A percentile compares a stretch with the other conserved stretches of the same genome.
phyloP scores from a whole-genome alignment of 306 rosid genomes.

The Rubus parviflorus region DNA sequence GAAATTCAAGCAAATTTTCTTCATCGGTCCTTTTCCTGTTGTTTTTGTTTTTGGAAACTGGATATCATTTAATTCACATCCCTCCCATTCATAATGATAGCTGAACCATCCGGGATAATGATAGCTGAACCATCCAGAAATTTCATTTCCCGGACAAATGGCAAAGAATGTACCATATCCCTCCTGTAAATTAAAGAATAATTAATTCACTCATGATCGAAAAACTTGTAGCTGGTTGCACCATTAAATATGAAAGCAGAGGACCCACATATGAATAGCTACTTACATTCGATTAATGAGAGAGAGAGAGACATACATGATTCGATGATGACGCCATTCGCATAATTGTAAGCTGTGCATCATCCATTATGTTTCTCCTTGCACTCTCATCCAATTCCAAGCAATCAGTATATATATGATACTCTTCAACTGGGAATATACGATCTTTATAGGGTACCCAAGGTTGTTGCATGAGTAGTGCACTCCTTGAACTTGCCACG shows the following conservation, averaged over 20 bases:
- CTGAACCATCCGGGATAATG: conserved; percentile 12
- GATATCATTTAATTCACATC: background rate
- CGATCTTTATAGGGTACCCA: too few relatives aligned
- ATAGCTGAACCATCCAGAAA: conserved; percentile 19
- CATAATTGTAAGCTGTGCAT: background rate
- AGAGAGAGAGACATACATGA: background rate
- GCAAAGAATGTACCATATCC: too few relatives aligned
- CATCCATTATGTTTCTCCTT: background rate
- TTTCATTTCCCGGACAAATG: conserved; percentile 2
- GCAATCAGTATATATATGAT: background rate
- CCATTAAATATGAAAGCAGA: too few relatives aligned
- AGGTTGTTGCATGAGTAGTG: background rate
- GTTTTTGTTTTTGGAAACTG: background rate
- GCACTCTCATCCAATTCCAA: background rate
- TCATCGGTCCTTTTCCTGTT: background rate
- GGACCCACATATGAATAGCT: too few relatives aligned
- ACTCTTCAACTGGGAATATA: too few relatives aligned
- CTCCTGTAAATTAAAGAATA: background rate
- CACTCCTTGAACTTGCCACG: background rate
- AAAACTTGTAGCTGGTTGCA: too few relatives aligned
- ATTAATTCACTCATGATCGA: too few relatives aligned
- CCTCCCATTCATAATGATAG: background rate
- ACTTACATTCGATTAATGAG: too few relatives aligned
- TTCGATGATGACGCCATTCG: background rate
- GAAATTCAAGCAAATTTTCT: conserved; percentile 2